Evolutionary conservation across 352 stramenopile species (phyloP).

Genomic region (Thraustochytrium striatum): DNA sequence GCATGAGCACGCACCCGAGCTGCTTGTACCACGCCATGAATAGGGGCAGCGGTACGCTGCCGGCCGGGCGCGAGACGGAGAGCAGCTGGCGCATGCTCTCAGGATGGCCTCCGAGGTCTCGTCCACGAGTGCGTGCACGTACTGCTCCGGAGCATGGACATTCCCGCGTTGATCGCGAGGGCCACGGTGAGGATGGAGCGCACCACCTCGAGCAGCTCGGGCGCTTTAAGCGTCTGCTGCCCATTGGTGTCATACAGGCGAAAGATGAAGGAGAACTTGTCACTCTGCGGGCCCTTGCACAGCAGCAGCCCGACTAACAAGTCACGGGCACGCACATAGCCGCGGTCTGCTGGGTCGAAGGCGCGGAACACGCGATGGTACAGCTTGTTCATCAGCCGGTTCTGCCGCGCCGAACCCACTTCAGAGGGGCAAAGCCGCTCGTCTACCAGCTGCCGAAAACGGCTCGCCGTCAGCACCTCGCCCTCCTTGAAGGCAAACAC

Average conservation of each 20-base stretch:
- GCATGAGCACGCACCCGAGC: conserved; percentile 71
- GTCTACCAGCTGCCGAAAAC: conserved; percentile 4
- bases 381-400: background rate
- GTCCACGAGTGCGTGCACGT: conserved; percentile 28
- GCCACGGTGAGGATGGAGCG: conserved; percentile 13
- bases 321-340: background rate
- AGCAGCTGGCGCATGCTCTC: background rate
- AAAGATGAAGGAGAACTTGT: conserved; percentile 38
- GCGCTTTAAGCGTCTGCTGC: background rate
- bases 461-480: background rate
- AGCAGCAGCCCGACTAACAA: conserved; percentile 1
- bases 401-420: background rate
- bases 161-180: conserved; percentile 9
- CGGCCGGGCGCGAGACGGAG: background rate
- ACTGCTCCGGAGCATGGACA: background rate
- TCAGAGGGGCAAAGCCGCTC: conserved; percentile 1
- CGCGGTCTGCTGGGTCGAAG: background rate
- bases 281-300: background rate
- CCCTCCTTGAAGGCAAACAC: background rate
- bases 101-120: conserved; percentile 5
- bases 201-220: background rate
- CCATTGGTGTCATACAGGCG: conserved; percentile 20
- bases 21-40: conserved; percentile 77
- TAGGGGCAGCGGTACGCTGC: conserved; percentile 67
- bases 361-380: background rate